phyloP scores from a whole-genome alignment of 2,329 filamentous ascomycete genomes.

The Pseudogymnoascus sp. region DNA sequence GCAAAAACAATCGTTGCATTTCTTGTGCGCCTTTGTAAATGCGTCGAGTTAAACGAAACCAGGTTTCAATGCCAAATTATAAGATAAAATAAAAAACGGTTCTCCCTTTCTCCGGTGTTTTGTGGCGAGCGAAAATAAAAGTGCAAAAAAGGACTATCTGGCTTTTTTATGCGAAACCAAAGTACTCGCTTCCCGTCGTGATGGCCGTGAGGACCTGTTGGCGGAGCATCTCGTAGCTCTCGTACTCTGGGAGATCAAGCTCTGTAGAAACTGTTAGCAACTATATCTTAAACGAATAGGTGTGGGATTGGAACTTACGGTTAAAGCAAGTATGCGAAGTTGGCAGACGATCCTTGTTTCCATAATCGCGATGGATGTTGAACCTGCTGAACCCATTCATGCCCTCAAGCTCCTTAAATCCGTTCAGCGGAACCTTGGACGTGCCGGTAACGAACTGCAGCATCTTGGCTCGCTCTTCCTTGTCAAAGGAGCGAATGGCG shows the following conservation, averaged over 20 bases:
- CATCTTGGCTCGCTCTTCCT: slow-evolving; percentile 95
- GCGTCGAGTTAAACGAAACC: not conserved
- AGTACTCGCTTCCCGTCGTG: slow-evolving; percentile 95
- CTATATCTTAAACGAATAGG: slow-evolving; percentile 9
- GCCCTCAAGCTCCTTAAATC: slow-evolving; percentile 97
- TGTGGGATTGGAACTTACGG: slow-evolving; percentile 55
- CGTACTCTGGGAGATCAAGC: slow-evolving; percentile 96
- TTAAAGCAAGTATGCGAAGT: slow-evolving; percentile 99
- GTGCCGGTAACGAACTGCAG: slow-evolving; percentile 98
- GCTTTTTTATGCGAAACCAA: slow-evolving; percentile 76
- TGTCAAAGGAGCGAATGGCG: slow-evolving; percentile 92
- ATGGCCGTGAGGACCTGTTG: slow-evolving; percentile 89
- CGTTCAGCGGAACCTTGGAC: slow-evolving; percentile 94
- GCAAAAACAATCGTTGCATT: slow-evolving; percentile 5
- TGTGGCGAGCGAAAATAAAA: not conserved
- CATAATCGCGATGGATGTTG: slow-evolving; percentile 98
- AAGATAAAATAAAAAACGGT: not conserved
- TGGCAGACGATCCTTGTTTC: slow-evolving; percentile 88
- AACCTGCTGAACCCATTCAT: slow-evolving; percentile 98
- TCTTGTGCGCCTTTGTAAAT: slow-evolving; percentile 8
- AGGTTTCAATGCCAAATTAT: slow-evolving; percentile 2
- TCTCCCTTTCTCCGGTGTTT: not conserved
- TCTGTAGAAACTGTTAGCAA: slow-evolving; percentile 45
- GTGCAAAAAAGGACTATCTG: not conserved
- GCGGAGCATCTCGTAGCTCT: slow-evolving; percentile 85